Conservation (phyloP, 2,329 filamentous ascomycete genomes). For the Microcyclospora tardicrescens region DNA sequence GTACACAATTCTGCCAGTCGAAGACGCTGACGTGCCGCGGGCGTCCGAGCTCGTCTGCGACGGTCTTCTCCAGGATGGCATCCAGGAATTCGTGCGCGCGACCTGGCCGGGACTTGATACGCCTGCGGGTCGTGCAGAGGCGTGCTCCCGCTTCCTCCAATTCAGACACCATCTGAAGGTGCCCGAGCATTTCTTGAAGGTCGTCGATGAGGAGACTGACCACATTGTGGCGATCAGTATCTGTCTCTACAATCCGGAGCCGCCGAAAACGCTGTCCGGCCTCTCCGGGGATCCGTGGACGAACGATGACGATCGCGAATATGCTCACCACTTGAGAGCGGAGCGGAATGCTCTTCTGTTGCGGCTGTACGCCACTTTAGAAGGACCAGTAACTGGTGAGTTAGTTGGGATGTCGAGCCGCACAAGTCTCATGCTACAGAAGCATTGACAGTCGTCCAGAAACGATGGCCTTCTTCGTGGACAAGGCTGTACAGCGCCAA, state of each 20-base stretch:
- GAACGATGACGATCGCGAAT: background rate
- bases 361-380: too few species aligned
- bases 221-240: background rate
- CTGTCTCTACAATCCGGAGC: background rate
- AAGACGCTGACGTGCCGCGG: too few species aligned
- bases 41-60: too few species aligned
- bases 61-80: background rate
- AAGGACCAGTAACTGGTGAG: too few species aligned
- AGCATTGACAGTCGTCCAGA: background rate
- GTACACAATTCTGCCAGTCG: too few species aligned
- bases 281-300: background rate
- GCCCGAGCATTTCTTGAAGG: background rate
- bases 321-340: background rate
- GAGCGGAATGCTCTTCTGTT: background rate
- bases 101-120: background rate
- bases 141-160: background rate
- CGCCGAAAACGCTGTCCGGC: background rate
- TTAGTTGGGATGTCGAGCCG: background rate
- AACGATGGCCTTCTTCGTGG: background rate
- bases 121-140: background rate
- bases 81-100: background rate
- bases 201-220: background rate
- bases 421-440: background rate
- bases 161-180: background rate
- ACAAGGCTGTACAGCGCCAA: background rate